phyloP scores from a whole-genome alignment of 1,284 basidiomycete species.

The Spongiforma sp. region DNA sequence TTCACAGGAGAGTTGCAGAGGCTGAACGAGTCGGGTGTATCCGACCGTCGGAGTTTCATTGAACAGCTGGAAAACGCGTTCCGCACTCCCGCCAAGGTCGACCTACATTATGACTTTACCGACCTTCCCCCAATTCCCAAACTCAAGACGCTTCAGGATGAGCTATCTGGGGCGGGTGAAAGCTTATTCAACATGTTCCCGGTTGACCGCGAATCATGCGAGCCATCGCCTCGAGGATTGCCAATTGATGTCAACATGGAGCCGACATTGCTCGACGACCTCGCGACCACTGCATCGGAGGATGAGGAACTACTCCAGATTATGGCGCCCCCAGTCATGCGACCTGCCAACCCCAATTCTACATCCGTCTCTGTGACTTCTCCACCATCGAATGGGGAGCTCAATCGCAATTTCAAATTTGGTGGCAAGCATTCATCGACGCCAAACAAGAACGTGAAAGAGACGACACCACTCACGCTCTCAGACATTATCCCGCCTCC shows the following conservation, averaged over 20 bases:
- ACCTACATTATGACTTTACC: slow-evolving; percentile 53
- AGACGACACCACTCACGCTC: slow-evolving; percentile 49
- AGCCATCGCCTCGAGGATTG: slow-evolving; percentile 21
- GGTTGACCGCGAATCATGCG: slow-evolving; percentile 21
- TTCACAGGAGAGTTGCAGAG: slow-evolving; percentile 81
- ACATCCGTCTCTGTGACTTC: slow-evolving; percentile 49
- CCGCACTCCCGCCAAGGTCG: slow-evolving; percentile 70
- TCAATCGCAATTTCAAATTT: slow-evolving; percentile 75
- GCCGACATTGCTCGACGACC: slow-evolving; percentile 27
- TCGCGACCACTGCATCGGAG: slow-evolving; percentile 15
- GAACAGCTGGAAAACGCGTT: slow-evolving; percentile 83
- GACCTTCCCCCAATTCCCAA: slow-evolving; percentile 50
- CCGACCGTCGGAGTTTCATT: slow-evolving; percentile 77
- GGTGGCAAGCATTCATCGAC: slow-evolving; percentile 58
- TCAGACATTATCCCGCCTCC: slow-evolving; percentile 77
- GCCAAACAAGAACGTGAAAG: slow-evolving; percentile 20
- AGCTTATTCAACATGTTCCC: slow-evolving; percentile 27
- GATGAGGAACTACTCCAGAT: slow-evolving; percentile 30
- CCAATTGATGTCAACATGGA: slow-evolving; percentile 28
- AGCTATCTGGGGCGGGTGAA: slow-evolving; percentile 29
- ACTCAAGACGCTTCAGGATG: slow-evolving; percentile 32
- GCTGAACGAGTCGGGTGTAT: slow-evolving; percentile 71
- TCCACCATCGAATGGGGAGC: slow-evolving; percentile 61
- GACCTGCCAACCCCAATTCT: too few species aligned
- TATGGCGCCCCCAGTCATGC: slow-evolving; percentile 31